Evolutionary conservation across 495 filamentous ascomycete genomes (phyloP).

Genomic region (Penicillium ucsense): DNA sequence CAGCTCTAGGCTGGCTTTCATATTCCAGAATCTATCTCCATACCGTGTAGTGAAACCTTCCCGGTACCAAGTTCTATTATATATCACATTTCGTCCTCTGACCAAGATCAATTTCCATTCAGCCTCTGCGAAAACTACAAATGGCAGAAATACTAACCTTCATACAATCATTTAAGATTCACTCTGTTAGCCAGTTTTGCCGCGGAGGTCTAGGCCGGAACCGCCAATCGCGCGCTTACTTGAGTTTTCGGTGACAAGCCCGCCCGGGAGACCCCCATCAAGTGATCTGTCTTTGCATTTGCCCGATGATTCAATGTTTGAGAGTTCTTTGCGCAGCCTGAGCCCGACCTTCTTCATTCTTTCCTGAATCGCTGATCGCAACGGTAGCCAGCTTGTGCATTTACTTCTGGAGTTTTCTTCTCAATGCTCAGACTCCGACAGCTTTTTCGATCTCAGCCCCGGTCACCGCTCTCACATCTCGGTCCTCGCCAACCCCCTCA

Average conservation of each 20-base stretch:
- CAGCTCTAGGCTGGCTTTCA: too few species aligned
- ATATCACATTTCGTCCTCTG: too few species aligned
- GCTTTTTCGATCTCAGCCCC: slow-evolving; percentile 19
- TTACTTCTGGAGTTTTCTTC: slow-evolving; percentile 10
- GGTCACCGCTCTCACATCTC: slow-evolving; percentile 13
- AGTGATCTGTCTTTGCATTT: not conserved
- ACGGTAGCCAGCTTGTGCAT: slow-evolving; percentile 1
- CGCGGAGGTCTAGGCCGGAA: not conserved
- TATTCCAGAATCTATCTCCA: too few species aligned
- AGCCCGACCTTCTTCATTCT: too few species aligned
- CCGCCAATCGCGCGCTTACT: not conserved
- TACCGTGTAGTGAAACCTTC: too few species aligned
- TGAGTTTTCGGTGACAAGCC: not conserved
- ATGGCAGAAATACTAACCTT: too few species aligned
- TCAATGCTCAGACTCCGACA: slow-evolving; percentile 32
- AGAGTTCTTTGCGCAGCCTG: too few species aligned
- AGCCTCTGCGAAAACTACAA: too few species aligned
- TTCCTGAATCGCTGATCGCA: not conserved
- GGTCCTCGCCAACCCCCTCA: slow-evolving; percentile 9
- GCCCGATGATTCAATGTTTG: not conserved
- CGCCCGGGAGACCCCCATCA: not conserved
- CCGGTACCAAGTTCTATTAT: too few species aligned
- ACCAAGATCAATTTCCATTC: too few species aligned
- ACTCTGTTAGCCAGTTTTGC: too few species aligned
- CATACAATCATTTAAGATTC: too few species aligned